Evolutionary conservation across 2,329 filamentous ascomycete species (phyloP), one percentile per base, ranked within the genome.

Genomic region (Chalaropsis thielavioides): DNA sequence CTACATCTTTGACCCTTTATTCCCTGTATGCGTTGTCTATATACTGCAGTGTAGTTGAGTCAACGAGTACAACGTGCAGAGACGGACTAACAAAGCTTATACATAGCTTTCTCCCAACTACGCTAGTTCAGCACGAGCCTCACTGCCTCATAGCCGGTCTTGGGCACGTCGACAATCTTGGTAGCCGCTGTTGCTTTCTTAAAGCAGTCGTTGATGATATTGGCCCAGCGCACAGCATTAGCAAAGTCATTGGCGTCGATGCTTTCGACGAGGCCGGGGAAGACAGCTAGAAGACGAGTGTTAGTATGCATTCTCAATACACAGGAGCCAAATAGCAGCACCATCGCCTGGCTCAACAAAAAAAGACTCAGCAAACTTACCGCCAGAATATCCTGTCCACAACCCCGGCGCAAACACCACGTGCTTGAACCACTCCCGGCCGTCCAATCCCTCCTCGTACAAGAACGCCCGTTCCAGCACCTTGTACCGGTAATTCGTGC

Each of bases 341-440:
- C 24, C 22, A 38, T 59, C 1, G 35, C 35, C 35, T 10, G 60
- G 11, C 11, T 13, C 43, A n/a, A 38, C 54, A 1, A 49, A n/a
- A 54, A 56, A 38, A 17, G 10, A 60, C 17, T 17, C 17, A n/a
- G 22, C 6, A 43, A 61, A 76, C 80, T 75, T 71, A 86, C 83
- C 82, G 71, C 91, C 92, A 0, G 90, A 79, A 74, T 96, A 96
- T 0, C 92, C 92, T 0, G 90, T 96, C 90, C 91, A 95, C 60
- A 92, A 74, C 0, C 92, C 92, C 0, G 92, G 92, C 0, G 92
- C 92, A 75, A 95, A 96, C 0, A 96, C 88, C 1, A 96, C 87
- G 71, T 96, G 92, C 77, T 96, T 96, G 78, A 92, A 97, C 91
- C 91, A 96, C 27, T 78, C 78, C 67, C 92, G 79, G 0, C 84